These are phyloP conservation scores for Lineolata rhizophorae DNA, from an alignment of 495 filamentous ascomycete genomes.

Conservation along the genomic window DNA sequence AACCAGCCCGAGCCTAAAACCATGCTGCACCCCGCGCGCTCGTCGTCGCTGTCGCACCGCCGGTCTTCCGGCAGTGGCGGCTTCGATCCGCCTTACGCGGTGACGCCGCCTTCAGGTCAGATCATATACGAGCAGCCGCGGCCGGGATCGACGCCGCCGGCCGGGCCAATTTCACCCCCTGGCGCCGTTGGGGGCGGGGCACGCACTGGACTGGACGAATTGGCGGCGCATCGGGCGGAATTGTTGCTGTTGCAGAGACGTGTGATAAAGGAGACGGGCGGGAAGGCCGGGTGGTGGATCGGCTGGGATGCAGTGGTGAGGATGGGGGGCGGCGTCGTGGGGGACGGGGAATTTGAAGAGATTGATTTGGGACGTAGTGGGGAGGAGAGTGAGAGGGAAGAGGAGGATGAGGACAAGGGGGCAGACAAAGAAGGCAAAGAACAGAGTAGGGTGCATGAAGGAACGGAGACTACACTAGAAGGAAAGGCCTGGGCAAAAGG, in stretches of 20 bases:
- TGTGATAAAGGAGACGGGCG: slow-evolving; percentile 51
- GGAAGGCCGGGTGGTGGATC: slow-evolving; percentile 49
- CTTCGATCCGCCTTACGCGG: background rate
- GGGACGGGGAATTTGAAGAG: slow-evolving; percentile 7
- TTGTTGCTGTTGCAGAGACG: slow-evolving; percentile 60
- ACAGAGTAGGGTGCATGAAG: too few species aligned
- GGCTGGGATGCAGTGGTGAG: slow-evolving; percentile 47
- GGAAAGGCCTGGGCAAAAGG: too few species aligned
- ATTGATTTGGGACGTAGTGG: too few species aligned
- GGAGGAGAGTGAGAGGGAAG: background rate
- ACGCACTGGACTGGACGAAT: slow-evolving; percentile 45
- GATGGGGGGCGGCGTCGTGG: slow-evolving; percentile 1
- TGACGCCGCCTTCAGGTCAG: background rate
- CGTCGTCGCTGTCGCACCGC: slow-evolving; percentile 4
- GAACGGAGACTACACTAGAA: too few species aligned
- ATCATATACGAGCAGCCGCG: slow-evolving; percentile 1
- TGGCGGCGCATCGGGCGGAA: slow-evolving; percentile 66
- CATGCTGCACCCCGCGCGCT: slow-evolving; percentile 1
- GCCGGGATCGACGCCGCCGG: background rate
- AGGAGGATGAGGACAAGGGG: too few species aligned
- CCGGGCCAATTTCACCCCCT: background rate
- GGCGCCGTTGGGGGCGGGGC: slow-evolving; percentile 17
- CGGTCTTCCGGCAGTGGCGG: background rate
- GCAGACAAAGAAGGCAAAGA: too few species aligned
- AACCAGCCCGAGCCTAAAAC: slow-evolving; percentile 7